A percentile compares a stretch with the other conserved stretches of the same genome.
Conservation (phyloP, 2,329 filamentous ascomycete species). For the Cladosporium halotolerans region DNA sequence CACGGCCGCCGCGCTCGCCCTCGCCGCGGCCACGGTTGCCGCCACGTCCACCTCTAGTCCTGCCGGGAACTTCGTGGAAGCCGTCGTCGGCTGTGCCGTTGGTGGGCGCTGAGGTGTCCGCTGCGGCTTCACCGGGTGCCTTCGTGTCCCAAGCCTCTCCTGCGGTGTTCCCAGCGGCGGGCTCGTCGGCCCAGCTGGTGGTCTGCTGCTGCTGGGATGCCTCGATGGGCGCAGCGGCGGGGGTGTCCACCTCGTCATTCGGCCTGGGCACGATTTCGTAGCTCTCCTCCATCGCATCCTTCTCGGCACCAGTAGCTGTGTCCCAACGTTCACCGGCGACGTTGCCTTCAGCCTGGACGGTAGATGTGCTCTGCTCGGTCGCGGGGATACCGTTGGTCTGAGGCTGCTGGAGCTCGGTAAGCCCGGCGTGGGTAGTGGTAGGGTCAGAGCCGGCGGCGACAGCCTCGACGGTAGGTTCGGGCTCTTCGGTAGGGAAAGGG, state of each 20-base stretch:
- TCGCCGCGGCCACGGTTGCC: constrained; percentile 36
- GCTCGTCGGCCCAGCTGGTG: constrained; percentile 69
- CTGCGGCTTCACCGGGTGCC: constrained; percentile 22
- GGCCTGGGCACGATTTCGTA: constrained; percentile 74
- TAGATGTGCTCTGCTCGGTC: constrained; percentile 13
- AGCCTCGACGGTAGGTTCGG: constrained; percentile 41
- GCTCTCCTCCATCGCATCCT: constrained; percentile 52
- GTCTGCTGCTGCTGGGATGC: constrained; percentile 50
- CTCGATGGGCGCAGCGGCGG: constrained; percentile 47
- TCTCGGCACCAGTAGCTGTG: constrained; percentile 42
- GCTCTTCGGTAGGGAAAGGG: constrained; percentile 50
- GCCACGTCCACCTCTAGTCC: constrained; percentile 35
- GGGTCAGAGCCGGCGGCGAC: constrained; percentile 51
- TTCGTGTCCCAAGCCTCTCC: constrained; percentile 28
- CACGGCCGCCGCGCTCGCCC: constrained; percentile 26
- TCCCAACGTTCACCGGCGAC: constrained; percentile 63
- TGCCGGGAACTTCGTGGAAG: constrained; percentile 58
- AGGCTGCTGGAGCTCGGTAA: constrained; percentile 58
- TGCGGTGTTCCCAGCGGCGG: constrained; percentile 24
- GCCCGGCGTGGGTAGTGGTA: constrained; percentile 58
- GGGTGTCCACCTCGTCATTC: constrained; percentile 66
- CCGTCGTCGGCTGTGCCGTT: constrained; percentile 48
- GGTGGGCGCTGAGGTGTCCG: constrained; percentile 7
- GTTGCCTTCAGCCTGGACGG: constrained; percentile 39
- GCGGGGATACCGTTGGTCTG: constrained; percentile 27